phyloP scores from a whole-genome alignment of 331 rosid genomes.

The Acacia concinna region DNA sequence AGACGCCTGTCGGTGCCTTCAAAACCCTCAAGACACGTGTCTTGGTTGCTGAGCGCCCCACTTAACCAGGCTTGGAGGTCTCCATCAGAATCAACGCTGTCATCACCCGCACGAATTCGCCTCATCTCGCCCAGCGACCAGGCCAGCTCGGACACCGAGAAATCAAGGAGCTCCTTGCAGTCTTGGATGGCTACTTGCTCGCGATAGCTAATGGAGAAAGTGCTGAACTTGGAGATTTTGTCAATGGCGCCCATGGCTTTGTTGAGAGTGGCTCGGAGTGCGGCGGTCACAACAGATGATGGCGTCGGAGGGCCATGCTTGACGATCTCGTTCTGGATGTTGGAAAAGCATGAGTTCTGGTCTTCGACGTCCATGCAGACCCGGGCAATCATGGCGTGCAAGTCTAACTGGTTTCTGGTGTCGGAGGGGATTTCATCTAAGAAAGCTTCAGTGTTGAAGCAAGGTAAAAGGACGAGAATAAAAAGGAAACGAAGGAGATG shows the following conservation, averaged over 20 bases:
- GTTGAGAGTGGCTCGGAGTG: conserved; percentile 60
- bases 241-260: conserved; percentile 64
- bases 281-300: conserved; percentile 58
- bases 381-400: conserved; percentile 58
- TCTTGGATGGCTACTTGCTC: conserved; percentile 84
- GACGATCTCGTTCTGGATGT: conserved; percentile 58
- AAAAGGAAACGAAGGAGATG: conserved; percentile 43
- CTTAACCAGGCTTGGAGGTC: conserved; percentile 91
- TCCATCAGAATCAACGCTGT: conserved; percentile 49
- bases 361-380: conserved; percentile 58
- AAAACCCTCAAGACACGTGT: conserved; percentile 94
- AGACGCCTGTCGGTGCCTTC: conserved; percentile 85
- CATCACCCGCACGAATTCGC: conserved; percentile 54
- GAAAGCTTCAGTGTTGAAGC: conserved; percentile 35
- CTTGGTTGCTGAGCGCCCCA: conserved; percentile 94
- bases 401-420: conserved; percentile 40
- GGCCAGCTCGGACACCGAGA: conserved; percentile 83
- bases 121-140: conserved; percentile 84
- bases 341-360: conserved; percentile 56
- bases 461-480: conserved; percentile 41
- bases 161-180: conserved; percentile 91
- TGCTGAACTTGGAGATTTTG: conserved; percentile 60
- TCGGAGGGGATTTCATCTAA: conserved; percentile 40
- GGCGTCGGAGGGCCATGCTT: conserved; percentile 45
- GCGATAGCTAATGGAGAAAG: conserved; percentile 64